phyloP scores from a whole-genome alignment of 1,284 basidiomycete species.

The Phellinidium pouzarii region DNA sequence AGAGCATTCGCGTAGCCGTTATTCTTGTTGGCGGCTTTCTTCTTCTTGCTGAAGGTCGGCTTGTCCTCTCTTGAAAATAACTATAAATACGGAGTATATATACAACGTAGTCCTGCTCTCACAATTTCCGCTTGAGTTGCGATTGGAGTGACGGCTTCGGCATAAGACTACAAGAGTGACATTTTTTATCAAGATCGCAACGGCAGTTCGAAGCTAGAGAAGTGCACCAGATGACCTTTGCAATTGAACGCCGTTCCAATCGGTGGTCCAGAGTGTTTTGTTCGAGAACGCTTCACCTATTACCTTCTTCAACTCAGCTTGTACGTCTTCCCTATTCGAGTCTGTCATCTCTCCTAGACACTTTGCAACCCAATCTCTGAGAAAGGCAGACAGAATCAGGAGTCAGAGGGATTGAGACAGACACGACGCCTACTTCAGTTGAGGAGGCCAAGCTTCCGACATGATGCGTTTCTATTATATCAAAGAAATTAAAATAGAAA shows the following conservation, averaged over 20 bases:
- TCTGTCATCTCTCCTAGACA: conserved; percentile 80
- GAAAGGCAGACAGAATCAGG: conserved; percentile 8
- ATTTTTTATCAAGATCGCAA: conserved; percentile 18
- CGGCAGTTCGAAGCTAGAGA: conserved; percentile 15
- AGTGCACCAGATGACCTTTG: conserved; percentile 46
- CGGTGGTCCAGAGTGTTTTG: conserved; percentile 81
- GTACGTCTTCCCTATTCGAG: conserved; percentile 64
- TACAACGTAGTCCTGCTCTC: conserved; percentile 19
- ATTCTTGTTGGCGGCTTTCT: conserved; percentile 33
- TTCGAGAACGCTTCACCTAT: conserved; percentile 75
- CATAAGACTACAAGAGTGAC: conserved; percentile 41
- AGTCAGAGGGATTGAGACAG: conserved; percentile 12
- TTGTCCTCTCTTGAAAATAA: conserved; percentile 32
- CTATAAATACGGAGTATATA: neutral
- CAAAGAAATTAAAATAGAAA: neutral
- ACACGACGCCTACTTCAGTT: conserved; percentile 42
- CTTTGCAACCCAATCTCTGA: conserved; percentile 79
- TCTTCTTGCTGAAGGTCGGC: conserved; percentile 51
- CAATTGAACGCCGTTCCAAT: conserved; percentile 79
- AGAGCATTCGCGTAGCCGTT: conserved; percentile 24
- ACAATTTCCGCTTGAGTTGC: conserved; percentile 68
- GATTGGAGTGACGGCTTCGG: conserved; percentile 51
- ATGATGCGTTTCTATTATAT: conserved; percentile 24
- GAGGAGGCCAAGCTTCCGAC: conserved; percentile 57
- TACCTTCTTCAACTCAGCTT: conserved; percentile 79